Evolutionary conservation across 148 eudicot genomes (phyloP).

Genomic region (Diospyros lotus): DNA sequence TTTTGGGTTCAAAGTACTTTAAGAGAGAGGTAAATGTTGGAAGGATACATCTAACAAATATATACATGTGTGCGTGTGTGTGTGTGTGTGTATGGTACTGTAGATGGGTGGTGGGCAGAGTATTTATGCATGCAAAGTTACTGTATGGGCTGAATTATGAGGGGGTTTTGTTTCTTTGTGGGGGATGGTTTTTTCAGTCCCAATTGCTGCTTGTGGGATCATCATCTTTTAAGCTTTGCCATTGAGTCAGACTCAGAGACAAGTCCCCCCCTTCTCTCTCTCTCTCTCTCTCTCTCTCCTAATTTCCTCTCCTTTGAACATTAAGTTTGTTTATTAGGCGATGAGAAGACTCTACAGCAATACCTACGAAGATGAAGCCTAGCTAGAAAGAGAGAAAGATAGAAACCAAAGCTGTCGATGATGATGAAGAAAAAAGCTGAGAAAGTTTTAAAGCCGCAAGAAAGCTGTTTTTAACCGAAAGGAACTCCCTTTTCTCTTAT

Average conservation of each 20-base stretch:
- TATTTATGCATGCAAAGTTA: conserved; percentile 26
- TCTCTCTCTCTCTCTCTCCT: background rate
- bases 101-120: background rate
- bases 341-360: background rate
- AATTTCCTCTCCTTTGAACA: background rate
- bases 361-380: conserved; percentile 16
- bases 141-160: conserved; percentile 24
- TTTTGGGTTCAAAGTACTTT: no score
- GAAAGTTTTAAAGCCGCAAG: no score
- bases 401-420: conserved; percentile 17
- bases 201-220: conserved; percentile 22
- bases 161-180: conserved; percentile 21
- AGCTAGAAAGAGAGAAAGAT: conserved; percentile 5
- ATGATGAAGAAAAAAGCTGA: conserved; percentile 18
- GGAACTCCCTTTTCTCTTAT: background rate
- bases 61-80: no score
- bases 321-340: background rate
- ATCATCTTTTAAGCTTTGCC: conserved; percentile 9
- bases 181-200: conserved; percentile 23
- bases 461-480: no score
- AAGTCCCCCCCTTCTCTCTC: background rate
- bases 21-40: no score
- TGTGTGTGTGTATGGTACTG: conserved; percentile 13
- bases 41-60: no score
- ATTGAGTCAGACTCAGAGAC: conserved; percentile 11